Percentiles rank a stretch among this genome's conserved stretches.
Evolutionary conservation across 768 basidiomycete genomes (phyloP).

Genomic region (Gloeopeniophorella convolvens): DNA sequence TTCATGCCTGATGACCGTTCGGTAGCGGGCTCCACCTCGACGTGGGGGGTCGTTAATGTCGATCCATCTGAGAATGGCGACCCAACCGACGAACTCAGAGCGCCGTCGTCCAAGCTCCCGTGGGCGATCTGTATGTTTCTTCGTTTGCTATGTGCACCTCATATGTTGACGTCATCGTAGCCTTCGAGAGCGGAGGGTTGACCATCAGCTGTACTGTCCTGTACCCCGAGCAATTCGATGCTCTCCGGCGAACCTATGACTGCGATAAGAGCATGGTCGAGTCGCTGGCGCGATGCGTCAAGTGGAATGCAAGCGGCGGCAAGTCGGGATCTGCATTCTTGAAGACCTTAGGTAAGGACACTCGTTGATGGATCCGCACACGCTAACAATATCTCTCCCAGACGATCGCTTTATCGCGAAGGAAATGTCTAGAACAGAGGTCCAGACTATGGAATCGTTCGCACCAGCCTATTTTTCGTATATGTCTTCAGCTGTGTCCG

Average conservation of each 20-base stretch:
- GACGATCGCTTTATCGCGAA: slow-evolving; percentile 99
- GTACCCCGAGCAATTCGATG: slow-evolving; percentile 96
- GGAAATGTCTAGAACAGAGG: slow-evolving; percentile 83
- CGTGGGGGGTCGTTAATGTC: slow-evolving; percentile 89
- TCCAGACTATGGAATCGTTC: slow-evolving; percentile 94
- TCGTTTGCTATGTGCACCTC: background rate
- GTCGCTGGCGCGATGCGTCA: slow-evolving; percentile 87
- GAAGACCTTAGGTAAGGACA: slow-evolving; percentile 74
- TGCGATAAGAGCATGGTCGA: slow-evolving; percentile 94
- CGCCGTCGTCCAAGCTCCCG: slow-evolving; percentile 71
- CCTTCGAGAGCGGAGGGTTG: slow-evolving; percentile 84
- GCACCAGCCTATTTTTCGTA: slow-evolving; percentile 98
- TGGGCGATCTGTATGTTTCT: slow-evolving; percentile 68
- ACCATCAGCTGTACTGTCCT: slow-evolving; percentile 92
- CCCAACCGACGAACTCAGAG: slow-evolving; percentile 69
- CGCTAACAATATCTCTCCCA: slow-evolving; percentile 27
- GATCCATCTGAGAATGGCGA: slow-evolving; percentile 60
- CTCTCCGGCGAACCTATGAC: slow-evolving; percentile 84
- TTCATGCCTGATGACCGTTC: slow-evolving; percentile 93
- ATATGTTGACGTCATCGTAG: slow-evolving; percentile 34
- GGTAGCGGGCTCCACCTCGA: slow-evolving; percentile 75
- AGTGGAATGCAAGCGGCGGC: slow-evolving; percentile 93
- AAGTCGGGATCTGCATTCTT: slow-evolving; percentile 96
- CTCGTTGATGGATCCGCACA: background rate
- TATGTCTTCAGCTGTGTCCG: slow-evolving; percentile 88